A percentile compares a stretch with the other conserved stretches of the same genome.
These are phyloP conservation scores for Xylaria hypoxylon DNA, from an alignment of 2,329 filamentous ascomycete species.

Conservation along the genomic window DNA sequence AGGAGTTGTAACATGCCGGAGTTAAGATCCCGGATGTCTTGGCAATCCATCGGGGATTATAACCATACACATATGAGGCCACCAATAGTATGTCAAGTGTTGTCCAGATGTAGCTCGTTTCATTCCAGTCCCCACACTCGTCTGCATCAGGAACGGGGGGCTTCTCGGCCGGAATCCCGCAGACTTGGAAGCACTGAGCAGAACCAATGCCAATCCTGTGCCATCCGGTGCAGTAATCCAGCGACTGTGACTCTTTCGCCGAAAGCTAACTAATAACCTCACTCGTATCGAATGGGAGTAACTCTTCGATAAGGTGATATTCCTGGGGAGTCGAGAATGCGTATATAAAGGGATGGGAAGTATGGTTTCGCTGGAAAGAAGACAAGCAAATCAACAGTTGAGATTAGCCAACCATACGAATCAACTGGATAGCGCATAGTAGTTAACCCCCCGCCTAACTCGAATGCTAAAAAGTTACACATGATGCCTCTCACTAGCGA, in stretches of 20 bases:
- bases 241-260: slow-evolving; percentile 5
- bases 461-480: background rate
- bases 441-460: background rate
- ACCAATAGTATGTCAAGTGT: background rate
- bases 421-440: background rate
- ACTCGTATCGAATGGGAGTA: background rate
- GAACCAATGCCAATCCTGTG: background rate
- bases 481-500: slow-evolving; percentile 34
- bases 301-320: background rate
- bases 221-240: background rate
- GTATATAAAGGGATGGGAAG: slow-evolving; percentile 12
- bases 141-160: background rate
- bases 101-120: slow-evolving; percentile 4
- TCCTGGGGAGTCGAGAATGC: background rate
- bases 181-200: background rate
- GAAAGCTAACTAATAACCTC: background rate
- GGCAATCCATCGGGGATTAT: slow-evolving; percentile 8
- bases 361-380: background rate
- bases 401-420: background rate
- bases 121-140: slow-evolving; percentile 6
- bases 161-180: background rate
- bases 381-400: background rate
- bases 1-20: background rate
- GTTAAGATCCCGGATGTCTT: background rate
- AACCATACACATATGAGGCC: background rate